A percentile compares a stretch with the other conserved stretches of the same genome.
phyloP scores from a whole-genome alignment of 306 rosid genomes.

The Begonia peltatifolia region DNA sequence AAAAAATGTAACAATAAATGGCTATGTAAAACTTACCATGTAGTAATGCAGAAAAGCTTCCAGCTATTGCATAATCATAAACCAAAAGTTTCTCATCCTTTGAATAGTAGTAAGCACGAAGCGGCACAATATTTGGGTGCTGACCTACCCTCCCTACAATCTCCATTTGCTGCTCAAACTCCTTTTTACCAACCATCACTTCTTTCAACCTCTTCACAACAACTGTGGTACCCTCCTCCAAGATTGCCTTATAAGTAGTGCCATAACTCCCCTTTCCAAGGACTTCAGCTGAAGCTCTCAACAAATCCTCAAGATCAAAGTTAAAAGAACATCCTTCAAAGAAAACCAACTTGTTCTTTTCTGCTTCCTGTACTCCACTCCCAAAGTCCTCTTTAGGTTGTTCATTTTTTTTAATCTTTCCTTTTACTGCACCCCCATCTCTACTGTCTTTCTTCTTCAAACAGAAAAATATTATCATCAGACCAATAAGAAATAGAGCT shows the following conservation, averaged over 20 bases:
- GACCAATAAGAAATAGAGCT: constrained; percentile 12
- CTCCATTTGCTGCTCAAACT: constrained; percentile 29
- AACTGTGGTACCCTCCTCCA: constrained; percentile 27
- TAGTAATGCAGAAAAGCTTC: constrained; percentile 19
- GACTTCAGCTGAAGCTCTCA: constrained; percentile 29
- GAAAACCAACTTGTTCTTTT: constrained; percentile 29
- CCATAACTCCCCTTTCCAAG: constrained; percentile 28
- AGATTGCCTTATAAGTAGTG: constrained; percentile 28
- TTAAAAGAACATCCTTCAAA: constrained; percentile 21
- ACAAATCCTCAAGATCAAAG: constrained; percentile 25
- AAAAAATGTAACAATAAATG: neutral
- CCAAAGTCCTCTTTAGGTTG: constrained; percentile 27
- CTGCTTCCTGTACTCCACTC: constrained; percentile 31
- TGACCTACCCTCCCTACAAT: constrained; percentile 21
- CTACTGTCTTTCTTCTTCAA: constrained; percentile 17
- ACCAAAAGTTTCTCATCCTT: constrained; percentile 29
- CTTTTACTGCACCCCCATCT: constrained; percentile 9
- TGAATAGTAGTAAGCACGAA: constrained; percentile 26
- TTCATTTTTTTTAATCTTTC: constrained; percentile 16
- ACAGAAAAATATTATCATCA: constrained; percentile 11
- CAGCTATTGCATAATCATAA: constrained; percentile 14
- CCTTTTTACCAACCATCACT: constrained; percentile 22
- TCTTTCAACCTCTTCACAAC: constrained; percentile 28
- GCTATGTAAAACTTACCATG: constrained; percentile 26
- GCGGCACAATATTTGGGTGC: constrained; percentile 21